phyloP scores from a whole-genome alignment of 2,329 filamentous ascomycete species.

The Thermochaetoides dissita region DNA sequence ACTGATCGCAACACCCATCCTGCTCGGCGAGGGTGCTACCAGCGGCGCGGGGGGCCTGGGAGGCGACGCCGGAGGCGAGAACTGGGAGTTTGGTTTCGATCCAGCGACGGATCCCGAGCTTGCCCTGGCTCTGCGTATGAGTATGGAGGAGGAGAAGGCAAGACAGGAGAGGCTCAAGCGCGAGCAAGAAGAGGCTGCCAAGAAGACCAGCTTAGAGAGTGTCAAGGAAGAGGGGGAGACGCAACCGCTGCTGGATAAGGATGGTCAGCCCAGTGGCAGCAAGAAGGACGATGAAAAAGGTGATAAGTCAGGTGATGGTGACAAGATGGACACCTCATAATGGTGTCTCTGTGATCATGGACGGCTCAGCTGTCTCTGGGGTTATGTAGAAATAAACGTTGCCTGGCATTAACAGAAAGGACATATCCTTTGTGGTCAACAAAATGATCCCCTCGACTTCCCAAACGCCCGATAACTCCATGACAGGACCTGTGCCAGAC shows the following conservation, averaged over 20 bases:
- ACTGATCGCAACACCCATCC: slow-evolving; percentile 75
- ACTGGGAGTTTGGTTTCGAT: slow-evolving; percentile 82
- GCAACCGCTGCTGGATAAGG: slow-evolving; percentile 45
- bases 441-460: background rate
- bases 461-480: slow-evolving; percentile 9
- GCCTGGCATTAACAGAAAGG: slow-evolving; percentile 4
- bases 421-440: background rate
- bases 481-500: background rate
- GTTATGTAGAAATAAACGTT: slow-evolving; percentile 8
- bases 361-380: background rate
- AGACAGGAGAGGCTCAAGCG: slow-evolving; percentile 75
- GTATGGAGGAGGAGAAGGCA: slow-evolving; percentile 94
- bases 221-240: slow-evolving; percentile 62
- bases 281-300: slow-evolving; percentile 31
- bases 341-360: slow-evolving; percentile 1
- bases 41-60: slow-evolving; percentile 43
- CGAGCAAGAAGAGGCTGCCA: slow-evolving; percentile 55
- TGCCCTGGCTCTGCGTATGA: slow-evolving; percentile 88
- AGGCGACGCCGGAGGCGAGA: slow-evolving; percentile 38
- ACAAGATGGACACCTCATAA: slow-evolving; percentile 87
- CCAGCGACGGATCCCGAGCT: slow-evolving; percentile 85
- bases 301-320: slow-evolving; percentile 41
- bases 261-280: slow-evolving; percentile 49
- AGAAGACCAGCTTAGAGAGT: slow-evolving; percentile 43
- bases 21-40: slow-evolving; percentile 66